Percentiles rank a stretch among this genome's conserved stretches.
These are phyloP conservation scores for Clonostachys chloroleuca DNA, from an alignment of 2,329 filamentous ascomycete genomes.

Conservation along the genomic window DNA sequence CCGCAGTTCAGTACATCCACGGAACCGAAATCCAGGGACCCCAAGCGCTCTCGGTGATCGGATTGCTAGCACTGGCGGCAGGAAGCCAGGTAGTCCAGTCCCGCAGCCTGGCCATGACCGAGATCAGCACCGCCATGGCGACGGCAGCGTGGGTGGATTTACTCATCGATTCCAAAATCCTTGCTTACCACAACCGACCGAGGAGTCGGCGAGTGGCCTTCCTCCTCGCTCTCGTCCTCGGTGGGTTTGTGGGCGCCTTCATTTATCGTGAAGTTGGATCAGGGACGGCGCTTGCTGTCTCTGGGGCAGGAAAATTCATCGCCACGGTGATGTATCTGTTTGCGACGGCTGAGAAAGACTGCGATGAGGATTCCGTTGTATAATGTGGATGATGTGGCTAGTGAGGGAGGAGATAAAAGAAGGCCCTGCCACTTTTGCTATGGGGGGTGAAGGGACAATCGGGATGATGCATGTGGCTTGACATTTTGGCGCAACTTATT, in stretches of 20 bases:
- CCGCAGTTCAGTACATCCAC: conserved; percentile 38
- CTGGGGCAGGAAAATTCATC: conserved; percentile 37
- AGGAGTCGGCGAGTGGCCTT: conserved; percentile 47
- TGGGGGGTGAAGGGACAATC: too few species aligned
- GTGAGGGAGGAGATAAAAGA: background rate
- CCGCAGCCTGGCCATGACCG: conserved; percentile 48
- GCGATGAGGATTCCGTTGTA: background rate
- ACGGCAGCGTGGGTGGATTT: conserved; percentile 60
- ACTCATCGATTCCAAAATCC: conserved; percentile 50
- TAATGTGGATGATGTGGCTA: background rate
- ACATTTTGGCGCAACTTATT: too few species aligned
- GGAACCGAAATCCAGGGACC: conserved; percentile 26
- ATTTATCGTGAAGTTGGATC: conserved; percentile 38
- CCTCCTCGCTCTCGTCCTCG: conserved; percentile 37
- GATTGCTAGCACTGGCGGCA: conserved; percentile 47
- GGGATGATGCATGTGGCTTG: too few species aligned
- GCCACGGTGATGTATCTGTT: conserved; percentile 39
- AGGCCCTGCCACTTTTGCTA: background rate
- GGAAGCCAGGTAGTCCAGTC: conserved; percentile 57
- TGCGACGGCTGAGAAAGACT: conserved; percentile 23
- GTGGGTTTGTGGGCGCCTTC: conserved; percentile 45
- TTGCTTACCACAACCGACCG: conserved; percentile 51
- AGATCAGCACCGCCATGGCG: conserved; percentile 62
- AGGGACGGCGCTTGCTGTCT: conserved; percentile 34
- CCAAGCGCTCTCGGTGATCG: conserved; percentile 37